A percentile compares a stretch with the other conserved stretches of the same genome.
Evolutionary conservation across 1,139 yeast species (phyloP).

Genomic region (Blastobotrys illinoisensis): DNA sequence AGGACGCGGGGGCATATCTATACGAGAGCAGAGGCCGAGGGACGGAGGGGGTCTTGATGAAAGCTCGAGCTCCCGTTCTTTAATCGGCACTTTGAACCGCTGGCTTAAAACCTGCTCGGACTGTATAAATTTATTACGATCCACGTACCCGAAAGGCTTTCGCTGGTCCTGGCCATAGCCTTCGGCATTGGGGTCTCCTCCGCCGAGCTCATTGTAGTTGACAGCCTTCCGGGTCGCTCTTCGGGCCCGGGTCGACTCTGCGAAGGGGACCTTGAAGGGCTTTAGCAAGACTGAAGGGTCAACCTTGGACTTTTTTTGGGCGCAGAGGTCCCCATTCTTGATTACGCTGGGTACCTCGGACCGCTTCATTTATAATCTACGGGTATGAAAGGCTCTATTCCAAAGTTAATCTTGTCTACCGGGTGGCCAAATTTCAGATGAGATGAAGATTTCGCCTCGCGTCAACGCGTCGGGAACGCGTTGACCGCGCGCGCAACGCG

Average conservation of each 20-base stretch:
- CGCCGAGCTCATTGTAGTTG: conserved; percentile 18
- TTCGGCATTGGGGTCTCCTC: neutral
- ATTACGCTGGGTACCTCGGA: conserved; percentile 11
- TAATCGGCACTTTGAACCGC: conserved; percentile 37
- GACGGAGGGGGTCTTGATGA: conserved; percentile 59
- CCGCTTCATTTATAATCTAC: conserved; percentile 7
- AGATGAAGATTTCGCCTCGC: neutral
- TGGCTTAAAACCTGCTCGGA: conserved; percentile 23
- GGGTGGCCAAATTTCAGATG: neutral
- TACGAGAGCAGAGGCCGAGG: conserved; percentile 69
- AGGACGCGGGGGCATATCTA: conserved; percentile 75
- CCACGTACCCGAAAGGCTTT: conserved; percentile 2
- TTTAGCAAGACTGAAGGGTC: conserved; percentile 21
- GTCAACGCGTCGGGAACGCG: neutral
- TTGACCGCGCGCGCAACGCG: conserved; percentile 1
- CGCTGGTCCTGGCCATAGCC: neutral
- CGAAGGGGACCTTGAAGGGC: conserved; percentile 26
- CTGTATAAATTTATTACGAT: conserved; percentile 16
- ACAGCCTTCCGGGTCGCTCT: conserved; percentile 12
- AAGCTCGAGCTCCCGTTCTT: conserved; percentile 26
- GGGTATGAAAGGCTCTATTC: neutral
- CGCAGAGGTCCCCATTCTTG: neutral
- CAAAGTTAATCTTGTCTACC: neutral
- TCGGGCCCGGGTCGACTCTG: conserved; percentile 8
- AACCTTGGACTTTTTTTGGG: conserved; percentile 4